Percentiles rank a stretch among this genome's conserved stretches.
Conservation (phyloP, 2,329 filamentous ascomycete species). For the Fusarium sp. region DNA sequence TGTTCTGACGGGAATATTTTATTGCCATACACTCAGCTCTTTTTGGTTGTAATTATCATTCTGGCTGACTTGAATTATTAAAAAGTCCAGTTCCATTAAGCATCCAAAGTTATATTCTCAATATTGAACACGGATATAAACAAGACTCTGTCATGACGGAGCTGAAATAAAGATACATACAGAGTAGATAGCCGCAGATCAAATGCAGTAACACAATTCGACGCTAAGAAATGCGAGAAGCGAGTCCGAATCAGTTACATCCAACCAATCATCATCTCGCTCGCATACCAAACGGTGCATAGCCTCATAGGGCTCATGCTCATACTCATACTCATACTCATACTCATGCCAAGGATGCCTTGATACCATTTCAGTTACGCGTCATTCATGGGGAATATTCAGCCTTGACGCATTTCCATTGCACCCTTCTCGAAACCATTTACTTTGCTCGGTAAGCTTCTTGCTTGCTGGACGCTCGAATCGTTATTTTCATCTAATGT, state of each 20-base stretch:
- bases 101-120: background rate
- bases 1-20: background rate
- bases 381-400: constrained; percentile 1
- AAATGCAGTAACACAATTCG: background rate
- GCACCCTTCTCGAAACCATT: constrained; percentile 5
- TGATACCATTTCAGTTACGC: background rate
- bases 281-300: constrained; percentile 2
- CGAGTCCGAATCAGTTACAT: constrained; percentile 18
- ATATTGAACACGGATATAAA: background rate
- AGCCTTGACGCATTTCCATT: background rate
- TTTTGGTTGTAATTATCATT: background rate
- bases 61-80: background rate
- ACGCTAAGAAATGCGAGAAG: constrained; percentile 24
- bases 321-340: background rate
- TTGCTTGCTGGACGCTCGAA: constrained; percentile 1
- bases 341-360: background rate
- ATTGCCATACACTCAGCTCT: background rate
- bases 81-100: background rate
- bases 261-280: constrained; percentile 10
- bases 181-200: background rate
- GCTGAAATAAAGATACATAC: constrained; percentile 1
- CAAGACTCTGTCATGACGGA: background rate
- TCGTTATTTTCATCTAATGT: background rate
- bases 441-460: background rate
- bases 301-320: constrained; percentile 4